Evolutionary conservation across 139 green algal species (phyloP).

Genomic region (Haematococcus sp.): DNA sequence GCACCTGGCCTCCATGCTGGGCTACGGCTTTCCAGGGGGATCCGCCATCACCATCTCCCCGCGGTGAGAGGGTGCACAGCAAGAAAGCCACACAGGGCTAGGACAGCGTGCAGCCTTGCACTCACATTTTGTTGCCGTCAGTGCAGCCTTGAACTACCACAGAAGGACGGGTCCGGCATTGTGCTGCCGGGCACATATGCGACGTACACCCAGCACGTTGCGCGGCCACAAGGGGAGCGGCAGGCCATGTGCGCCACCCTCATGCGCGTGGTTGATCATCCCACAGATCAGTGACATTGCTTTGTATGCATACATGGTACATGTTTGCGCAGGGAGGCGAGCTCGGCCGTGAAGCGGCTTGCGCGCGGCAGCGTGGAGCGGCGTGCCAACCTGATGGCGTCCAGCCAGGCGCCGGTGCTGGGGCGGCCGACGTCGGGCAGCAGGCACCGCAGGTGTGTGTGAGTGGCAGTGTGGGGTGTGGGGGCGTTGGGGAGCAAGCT

Average conservation of each 20-base stretch:
- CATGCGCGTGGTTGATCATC: too few species aligned
- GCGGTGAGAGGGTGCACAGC: too few species aligned
- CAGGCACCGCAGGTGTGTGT: too few species aligned
- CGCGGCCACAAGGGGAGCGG: too few species aligned
- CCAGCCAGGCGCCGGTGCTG: background rate
- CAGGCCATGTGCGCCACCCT: too few species aligned
- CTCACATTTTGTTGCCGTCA: too few species aligned
- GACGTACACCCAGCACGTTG: too few species aligned
- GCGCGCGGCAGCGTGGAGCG: background rate
- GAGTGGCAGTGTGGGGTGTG: background rate
- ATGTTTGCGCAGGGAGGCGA: conserved; percentile 12
- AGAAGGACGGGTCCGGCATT: too few species aligned
- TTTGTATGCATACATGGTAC: background rate
- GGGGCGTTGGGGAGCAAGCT: background rate
- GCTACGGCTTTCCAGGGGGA: conserved; percentile 2
- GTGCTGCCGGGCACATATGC: too few species aligned
- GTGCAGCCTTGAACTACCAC: too few species aligned
- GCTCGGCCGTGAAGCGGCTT: conserved; percentile 19
- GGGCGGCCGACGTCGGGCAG: background rate
- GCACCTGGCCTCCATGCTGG: conserved; percentile 35
- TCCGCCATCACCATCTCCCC: background rate
- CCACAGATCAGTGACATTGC: too few species aligned
- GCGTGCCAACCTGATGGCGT: background rate
- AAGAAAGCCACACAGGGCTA: background rate
- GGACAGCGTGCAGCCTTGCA: background rate